phyloP scores from a whole-genome alignment of 2,329 filamentous ascomycete genomes.

The Scleromitrula shiraiana region DNA sequence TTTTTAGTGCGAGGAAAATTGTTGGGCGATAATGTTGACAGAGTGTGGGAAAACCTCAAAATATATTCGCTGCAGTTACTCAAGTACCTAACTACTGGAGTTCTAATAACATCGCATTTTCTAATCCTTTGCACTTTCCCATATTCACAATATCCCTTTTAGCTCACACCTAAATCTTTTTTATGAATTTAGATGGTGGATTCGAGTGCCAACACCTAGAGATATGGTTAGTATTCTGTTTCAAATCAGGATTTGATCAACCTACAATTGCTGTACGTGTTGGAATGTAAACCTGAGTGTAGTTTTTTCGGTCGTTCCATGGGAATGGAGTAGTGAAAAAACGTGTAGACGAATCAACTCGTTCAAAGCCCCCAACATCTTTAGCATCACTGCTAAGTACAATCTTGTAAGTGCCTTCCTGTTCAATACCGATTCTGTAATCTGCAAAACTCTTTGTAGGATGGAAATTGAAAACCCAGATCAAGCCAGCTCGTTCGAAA shows the following conservation, averaged over 20 bases:
- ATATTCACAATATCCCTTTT: neutral
- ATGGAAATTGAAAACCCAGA: conserved; percentile 98
- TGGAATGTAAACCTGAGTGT: conserved; percentile 85
- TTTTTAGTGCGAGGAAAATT: too few relatives aligned
- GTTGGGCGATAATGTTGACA: neutral
- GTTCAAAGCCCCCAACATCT: conserved; percentile 69
- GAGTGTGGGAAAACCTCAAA: neutral
- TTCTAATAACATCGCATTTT: conserved; percentile 3
- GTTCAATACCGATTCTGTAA: conserved; percentile 84
- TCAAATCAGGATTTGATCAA: conserved; percentile 10
- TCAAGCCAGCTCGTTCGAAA: conserved; percentile 81
- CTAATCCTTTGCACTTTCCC: neutral
- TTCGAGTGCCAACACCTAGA: conserved; percentile 32
- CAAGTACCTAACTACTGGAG: neutral
- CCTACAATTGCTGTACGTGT: conserved; percentile 74
- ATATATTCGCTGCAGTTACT: neutral
- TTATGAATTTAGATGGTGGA: conserved; percentile 24
- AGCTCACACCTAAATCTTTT: neutral
- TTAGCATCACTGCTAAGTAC: conserved; percentile 75
- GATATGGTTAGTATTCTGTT: conserved; percentile 9
- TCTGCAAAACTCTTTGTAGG: conserved; percentile 77
- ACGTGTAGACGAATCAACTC: conserved; percentile 69
- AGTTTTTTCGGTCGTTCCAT: conserved; percentile 89
- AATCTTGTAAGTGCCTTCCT: conserved; percentile 76
- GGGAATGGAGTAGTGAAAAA: conserved; percentile 88